A percentile compares a stretch with the other conserved stretches of the same genome.
Evolutionary conservation across 257 asterid species (phyloP).

Genomic region (Penstemon newberryi): DNA sequence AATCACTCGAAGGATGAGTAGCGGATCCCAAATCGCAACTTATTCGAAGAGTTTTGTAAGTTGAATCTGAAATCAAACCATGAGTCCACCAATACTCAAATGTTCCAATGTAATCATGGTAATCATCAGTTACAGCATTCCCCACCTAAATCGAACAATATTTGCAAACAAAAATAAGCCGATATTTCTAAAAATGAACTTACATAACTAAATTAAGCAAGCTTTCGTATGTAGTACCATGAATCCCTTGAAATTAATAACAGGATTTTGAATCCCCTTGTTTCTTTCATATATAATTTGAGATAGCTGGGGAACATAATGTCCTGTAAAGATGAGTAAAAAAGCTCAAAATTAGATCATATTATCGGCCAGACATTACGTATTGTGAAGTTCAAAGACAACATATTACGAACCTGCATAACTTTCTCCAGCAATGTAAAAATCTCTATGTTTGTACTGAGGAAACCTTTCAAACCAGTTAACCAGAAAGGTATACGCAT

Average conservation of each 20-base stretch:
- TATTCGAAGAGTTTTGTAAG: conserved; percentile 58
- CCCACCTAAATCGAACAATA: conserved; percentile 67
- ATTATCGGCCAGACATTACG: background rate
- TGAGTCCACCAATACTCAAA: conserved; percentile 99
- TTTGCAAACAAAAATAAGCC: conserved; percentile 15
- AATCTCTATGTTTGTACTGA: conserved; percentile 84
- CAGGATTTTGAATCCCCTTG: conserved; percentile 74
- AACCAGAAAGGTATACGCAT: conserved; percentile 69
- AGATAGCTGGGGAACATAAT: conserved; percentile 94
- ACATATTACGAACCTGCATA: conserved; percentile 64
- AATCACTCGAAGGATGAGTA: conserved; percentile 76
- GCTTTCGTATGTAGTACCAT: conserved; percentile 48
- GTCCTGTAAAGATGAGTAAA: conserved; percentile 54
- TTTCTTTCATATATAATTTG: conserved; percentile 60
- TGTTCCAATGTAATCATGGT: conserved; percentile 79
- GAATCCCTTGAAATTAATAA: conserved; percentile 87
- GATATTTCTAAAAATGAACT: conserved; percentile 12
- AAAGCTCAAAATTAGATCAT: conserved; percentile 12
- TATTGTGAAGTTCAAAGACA: background rate
- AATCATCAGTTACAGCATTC: conserved; percentile 95
- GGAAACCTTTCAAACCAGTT: conserved; percentile 98
- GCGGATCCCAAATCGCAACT: conserved; percentile 74
- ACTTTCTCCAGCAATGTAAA: conserved; percentile 95
- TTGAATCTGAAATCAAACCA: conserved; percentile 91
- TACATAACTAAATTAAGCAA: background rate